Evolutionary conservation across 2,329 filamentous ascomycete species (phyloP), one percentile per base, ranked within the genome.

Genomic region (Grosmannia clavigera): DNA sequence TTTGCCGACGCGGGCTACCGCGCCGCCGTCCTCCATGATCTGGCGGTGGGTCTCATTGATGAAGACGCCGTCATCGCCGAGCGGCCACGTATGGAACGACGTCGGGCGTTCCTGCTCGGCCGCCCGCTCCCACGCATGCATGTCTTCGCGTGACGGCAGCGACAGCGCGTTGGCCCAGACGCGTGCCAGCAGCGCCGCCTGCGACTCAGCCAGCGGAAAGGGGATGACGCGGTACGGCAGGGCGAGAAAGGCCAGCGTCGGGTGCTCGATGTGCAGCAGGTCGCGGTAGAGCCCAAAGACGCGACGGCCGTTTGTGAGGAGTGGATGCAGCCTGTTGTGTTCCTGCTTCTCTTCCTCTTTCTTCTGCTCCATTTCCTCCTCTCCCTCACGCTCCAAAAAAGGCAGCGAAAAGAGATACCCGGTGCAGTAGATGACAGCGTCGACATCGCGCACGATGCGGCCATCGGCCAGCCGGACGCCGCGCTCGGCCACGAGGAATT

Each of bases 391-490:
- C 14, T 70, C 69, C 5, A 86, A 70, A 68, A 96, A 96, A 0
- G 91, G 90, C 61, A 87, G 88, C 5, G 86, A 85, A 72, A 89
- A 96, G 60, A 95, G 81, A 67, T 95, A 97, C 0, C 92, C 92
- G 0, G 92, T 96, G 70, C 89, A 92, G 71, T 92, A 96, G 33
- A 97, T 70, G 6, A 96, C 75, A 1, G 83, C 81, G 67, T 96
- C 92, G 60, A 97, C 72, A 40, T 84, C 75, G 3, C 74, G 73
- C 67, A 90, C 87, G 11, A 86, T 68, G 0, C 76, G 76, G 0
- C 85, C 86, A 66, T 89, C 80, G 55, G 75, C 74, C 60, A 91
- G 87, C n/a, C 77, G 73, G 2, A 90, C 78, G 3, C 80, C 84
- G 63, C 83, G 78, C 58, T 80, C 73, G 3, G 78, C 72, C 0